Percentiles rank a stretch among this genome's conserved stretches.
These are phyloP conservation scores for Trametes hirsuta DNA, from an alignment of 1,284 basidiomycete genomes.

Conservation along the genomic window DNA sequence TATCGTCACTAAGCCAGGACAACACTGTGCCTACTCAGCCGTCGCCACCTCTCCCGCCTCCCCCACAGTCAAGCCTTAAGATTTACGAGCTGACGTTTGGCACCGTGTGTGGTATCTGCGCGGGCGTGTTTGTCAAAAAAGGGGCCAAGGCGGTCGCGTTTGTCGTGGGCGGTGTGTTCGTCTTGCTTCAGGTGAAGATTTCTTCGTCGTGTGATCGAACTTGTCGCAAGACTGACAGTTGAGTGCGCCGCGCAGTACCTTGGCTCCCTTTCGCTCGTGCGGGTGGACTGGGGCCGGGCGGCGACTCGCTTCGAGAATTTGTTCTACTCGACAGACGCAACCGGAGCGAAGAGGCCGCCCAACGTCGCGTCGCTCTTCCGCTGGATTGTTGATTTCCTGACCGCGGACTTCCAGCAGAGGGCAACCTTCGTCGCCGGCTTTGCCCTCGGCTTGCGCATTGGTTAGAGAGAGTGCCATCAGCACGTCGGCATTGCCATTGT, in stretches of 20 bases:
- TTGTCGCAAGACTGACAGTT: neutral
- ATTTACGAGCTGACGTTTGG: conserved; percentile 89
- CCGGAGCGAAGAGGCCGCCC: conserved; percentile 57
- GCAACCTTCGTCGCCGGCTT: conserved; percentile 79
- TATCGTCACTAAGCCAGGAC: conserved; percentile 3
- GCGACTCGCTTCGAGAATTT: conserved; percentile 70
- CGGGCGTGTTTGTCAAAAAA: conserved; percentile 94
- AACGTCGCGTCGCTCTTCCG: conserved; percentile 69
- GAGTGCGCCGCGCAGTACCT: conserved; percentile 62
- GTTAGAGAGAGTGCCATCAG: conserved; percentile 20
- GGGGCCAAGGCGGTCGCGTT: conserved; percentile 86
- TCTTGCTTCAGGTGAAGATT: conserved; percentile 77
- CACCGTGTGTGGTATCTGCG: conserved; percentile 84
- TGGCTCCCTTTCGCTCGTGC: conserved; percentile 68
- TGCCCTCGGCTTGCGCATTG: conserved; percentile 65
- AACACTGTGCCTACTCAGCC: conserved; percentile 15
- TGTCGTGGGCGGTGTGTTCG: conserved; percentile 83
- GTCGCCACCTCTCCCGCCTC: conserved; percentile 43
- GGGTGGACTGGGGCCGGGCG: conserved; percentile 77
- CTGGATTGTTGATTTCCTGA: conserved; percentile 84
- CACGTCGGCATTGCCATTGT: neutral
- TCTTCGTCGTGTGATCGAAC: neutral
- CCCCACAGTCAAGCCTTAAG: conserved; percentile 72
- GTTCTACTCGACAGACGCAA: conserved; percentile 67
- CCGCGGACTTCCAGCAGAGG: conserved; percentile 89